Conservation (phyloP, 495 filamentous ascomycete species). For the Hypomontagnella monticulosa region DNA sequence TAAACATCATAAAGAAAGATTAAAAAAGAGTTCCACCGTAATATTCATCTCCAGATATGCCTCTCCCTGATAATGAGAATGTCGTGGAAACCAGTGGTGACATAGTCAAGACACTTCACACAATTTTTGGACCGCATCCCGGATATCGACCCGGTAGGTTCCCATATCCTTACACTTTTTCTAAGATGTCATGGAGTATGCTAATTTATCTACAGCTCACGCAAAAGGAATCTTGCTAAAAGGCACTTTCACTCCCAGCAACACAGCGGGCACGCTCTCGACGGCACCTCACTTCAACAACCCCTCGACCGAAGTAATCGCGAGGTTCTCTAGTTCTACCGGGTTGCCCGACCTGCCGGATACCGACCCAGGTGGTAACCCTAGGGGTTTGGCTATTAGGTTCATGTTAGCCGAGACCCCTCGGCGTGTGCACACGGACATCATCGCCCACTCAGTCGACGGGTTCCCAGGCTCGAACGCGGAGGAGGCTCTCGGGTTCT, state of each 20-base stretch:
- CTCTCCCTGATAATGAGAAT: constrained; percentile 54
- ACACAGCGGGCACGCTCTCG: constrained; percentile 53
- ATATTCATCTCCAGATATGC: constrained; percentile 42
- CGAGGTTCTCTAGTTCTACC: constrained; percentile 63
- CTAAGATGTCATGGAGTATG: not conserved
- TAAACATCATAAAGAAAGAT: not conserved
- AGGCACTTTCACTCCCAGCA: constrained; percentile 62
- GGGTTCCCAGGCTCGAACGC: constrained; percentile 60
- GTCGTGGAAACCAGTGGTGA: constrained; percentile 53
- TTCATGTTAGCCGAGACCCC: constrained; percentile 54
- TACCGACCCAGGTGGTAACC: constrained; percentile 58
- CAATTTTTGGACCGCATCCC: constrained; percentile 55
- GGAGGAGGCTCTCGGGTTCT: constrained; percentile 59
- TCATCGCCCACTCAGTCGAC: constrained; percentile 60
- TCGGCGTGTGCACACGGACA: constrained; percentile 63
- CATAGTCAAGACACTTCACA: constrained; percentile 51
- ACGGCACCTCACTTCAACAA: constrained; percentile 61
- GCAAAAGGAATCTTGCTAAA: constrained; percentile 59
- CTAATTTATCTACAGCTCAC: constrained; percentile 52
- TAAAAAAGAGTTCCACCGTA: not conserved
- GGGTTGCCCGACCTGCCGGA: constrained; percentile 63
- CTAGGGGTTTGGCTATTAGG: constrained; percentile 60
- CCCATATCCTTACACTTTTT: not conserved
- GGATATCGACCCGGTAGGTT: constrained; percentile 57
- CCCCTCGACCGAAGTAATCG: constrained; percentile 57